A percentile compares a stretch with the other conserved stretches of the same genome.
These are phyloP conservation scores for Lolium rigidum DNA, from an alignment of 176 grass and related monocot genomes.

Conservation along the genomic window DNA sequence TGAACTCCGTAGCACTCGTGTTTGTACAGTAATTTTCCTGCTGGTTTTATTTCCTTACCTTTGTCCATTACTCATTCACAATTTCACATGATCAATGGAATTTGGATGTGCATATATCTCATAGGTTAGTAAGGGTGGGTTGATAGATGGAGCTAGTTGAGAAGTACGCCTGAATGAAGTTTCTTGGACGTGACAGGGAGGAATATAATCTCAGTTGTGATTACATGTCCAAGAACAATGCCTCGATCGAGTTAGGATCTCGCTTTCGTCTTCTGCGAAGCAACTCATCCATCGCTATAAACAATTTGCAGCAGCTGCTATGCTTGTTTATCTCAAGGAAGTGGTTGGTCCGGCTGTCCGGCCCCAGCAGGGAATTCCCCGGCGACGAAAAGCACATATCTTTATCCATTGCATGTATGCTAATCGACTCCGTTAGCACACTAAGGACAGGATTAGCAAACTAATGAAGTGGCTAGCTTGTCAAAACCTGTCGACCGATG, in stretches of 20 bases:
- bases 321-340: background rate
- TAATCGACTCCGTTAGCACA: background rate
- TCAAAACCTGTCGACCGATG: constrained; percentile 9
- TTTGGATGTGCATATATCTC: too few species aligned
- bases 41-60: too few species aligned
- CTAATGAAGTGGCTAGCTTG: background rate
- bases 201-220: background rate
- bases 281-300: background rate
- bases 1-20: too few species aligned
- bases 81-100: too few species aligned
- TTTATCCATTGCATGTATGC: background rate
- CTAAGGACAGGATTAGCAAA: background rate
- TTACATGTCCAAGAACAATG: background rate
- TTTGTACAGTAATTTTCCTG: too few species aligned
- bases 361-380: background rate
- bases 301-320: background rate
- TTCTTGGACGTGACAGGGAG: background rate
- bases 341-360: background rate
- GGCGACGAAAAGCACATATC: background rate
- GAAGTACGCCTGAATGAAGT: too few species aligned
- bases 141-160: too few species aligned
- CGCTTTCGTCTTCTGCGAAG: constrained; percentile 11
- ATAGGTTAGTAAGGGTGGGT: too few species aligned
- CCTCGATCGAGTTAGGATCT: background rate
- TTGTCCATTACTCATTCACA: too few species aligned